A percentile compares a stretch with the other conserved stretches of the same genome.
These are phyloP conservation scores for Penicillium italicum DNA, from an alignment of 2,329 filamentous ascomycete genomes.

Conservation along the genomic window DNA sequence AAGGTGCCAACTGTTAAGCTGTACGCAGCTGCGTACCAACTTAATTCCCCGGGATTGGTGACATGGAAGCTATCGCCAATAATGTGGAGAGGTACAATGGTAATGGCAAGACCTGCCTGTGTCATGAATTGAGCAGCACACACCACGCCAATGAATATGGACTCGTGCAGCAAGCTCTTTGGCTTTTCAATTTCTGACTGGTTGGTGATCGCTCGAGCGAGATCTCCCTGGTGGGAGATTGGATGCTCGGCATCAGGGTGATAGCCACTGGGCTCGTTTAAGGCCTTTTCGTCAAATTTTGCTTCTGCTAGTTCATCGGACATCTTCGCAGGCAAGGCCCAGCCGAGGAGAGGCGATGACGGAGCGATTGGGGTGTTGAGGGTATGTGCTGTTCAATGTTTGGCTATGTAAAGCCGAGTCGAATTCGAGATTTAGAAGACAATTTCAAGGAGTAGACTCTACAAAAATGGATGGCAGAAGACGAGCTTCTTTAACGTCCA, in stretches of 20 bases:
- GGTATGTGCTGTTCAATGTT: not conserved
- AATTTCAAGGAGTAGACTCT: not conserved
- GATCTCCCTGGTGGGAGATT: not conserved
- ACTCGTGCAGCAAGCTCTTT: not conserved
- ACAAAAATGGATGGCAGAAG: not conserved
- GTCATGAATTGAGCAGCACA: conserved; percentile 40
- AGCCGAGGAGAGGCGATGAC: no score
- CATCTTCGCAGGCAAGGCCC: not conserved
- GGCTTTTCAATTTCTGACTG: not conserved
- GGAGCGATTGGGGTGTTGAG: not conserved
- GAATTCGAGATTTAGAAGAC: not conserved
- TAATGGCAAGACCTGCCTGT: conserved; percentile 40
- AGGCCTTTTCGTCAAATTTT: not conserved
- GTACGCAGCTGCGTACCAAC: conserved; percentile 49
- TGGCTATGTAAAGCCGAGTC: not conserved
- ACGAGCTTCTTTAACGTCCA: not conserved
- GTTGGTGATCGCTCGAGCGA: not conserved
- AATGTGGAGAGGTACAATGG: conserved; percentile 41
- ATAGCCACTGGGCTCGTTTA: not conserved
- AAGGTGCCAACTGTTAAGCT: conserved; percentile 42
- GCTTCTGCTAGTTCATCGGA: not conserved
- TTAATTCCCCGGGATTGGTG: conserved; percentile 49
- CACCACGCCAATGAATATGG: conserved; percentile 29
- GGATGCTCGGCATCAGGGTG: not conserved
- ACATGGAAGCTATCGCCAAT: conserved; percentile 49